Conservation (phyloP, 345 rosid genomes). For the Viola odorata region DNA sequence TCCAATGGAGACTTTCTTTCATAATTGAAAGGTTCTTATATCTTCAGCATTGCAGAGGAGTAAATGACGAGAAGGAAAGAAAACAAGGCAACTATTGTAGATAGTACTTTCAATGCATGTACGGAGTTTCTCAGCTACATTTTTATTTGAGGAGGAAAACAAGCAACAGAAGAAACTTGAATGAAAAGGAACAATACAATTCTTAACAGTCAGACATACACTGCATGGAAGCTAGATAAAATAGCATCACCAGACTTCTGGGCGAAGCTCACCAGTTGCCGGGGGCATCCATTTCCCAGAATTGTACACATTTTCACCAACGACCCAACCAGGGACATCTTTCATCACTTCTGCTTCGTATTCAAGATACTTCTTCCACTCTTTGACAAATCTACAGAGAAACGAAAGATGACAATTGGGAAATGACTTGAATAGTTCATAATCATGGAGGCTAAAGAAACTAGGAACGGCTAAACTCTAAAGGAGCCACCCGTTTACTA, state of each 20-base stretch:
- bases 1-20: no score
- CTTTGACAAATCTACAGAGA: constrained; percentile 68
- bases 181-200: background rate
- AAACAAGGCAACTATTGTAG: background rate
- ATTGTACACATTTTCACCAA: constrained; percentile 89
- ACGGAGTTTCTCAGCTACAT: background rate
- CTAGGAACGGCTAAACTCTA: background rate
- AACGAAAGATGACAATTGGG: background rate
- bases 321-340: constrained; percentile 99
- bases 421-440: background rate
- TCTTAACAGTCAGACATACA: constrained; percentile 3
- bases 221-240: background rate
- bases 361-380: constrained; percentile 94
- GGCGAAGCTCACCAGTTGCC: constrained; percentile 96
- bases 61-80: background rate
- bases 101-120: constrained; percentile 1
- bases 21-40: no score
- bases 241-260: constrained; percentile 78
- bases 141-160: constrained; percentile 12
- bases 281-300: constrained; percentile 99
- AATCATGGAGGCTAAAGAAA: background rate
- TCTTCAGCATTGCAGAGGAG: no score
- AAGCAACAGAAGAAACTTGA: constrained; percentile 5
- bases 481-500: constrained; percentile 11
- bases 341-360: constrained; percentile 99